Percentiles rank a stretch among this genome's conserved stretches.
phyloP scores from a whole-genome alignment of 2,329 filamentous ascomycete species.

The Juglanconis oblonga region DNA sequence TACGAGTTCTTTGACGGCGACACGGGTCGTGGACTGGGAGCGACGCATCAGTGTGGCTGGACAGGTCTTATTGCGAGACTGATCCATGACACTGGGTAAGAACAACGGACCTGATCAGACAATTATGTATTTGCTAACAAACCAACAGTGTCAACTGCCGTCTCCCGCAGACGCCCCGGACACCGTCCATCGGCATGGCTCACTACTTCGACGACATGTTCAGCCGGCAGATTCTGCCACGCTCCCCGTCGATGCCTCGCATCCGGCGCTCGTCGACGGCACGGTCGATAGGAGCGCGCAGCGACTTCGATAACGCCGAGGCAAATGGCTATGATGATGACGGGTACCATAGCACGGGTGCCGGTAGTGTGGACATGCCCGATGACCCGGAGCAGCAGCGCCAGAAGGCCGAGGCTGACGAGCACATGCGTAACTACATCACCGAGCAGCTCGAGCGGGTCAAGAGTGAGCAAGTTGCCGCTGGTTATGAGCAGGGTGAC shows the following conservation, averaged over 20 bases:
- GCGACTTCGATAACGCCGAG: constrained; percentile 63
- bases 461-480: constrained; percentile 49
- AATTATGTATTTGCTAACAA: constrained; percentile 37
- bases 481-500: constrained; percentile 39
- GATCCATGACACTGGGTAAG: constrained; percentile 96
- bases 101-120: constrained; percentile 17
- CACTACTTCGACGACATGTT: constrained; percentile 97
- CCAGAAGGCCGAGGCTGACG: constrained; percentile 55
- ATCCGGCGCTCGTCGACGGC: constrained; percentile 78
- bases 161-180: constrained; percentile 88
- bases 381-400: constrained; percentile 50
- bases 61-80: constrained; percentile 93
- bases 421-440: constrained; percentile 78
- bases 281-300: constrained; percentile 79
- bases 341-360: constrained; percentile 29
- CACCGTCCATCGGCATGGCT: constrained; percentile 75
- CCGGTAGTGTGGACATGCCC: constrained; percentile 45
- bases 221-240: constrained; percentile 47
- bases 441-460: constrained; percentile 75
- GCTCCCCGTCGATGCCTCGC: constrained; percentile 42
- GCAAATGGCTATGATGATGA: constrained; percentile 47
- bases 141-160: constrained; percentile 73
- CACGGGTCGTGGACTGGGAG: constrained; percentile 81
- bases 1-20: constrained; percentile 98
- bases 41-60: constrained; percentile 95